Evolutionary conservation across 2,329 filamentous ascomycete species (phyloP), one percentile per base, ranked within the genome.

Genomic region (Alternaria arborescens): DNA sequence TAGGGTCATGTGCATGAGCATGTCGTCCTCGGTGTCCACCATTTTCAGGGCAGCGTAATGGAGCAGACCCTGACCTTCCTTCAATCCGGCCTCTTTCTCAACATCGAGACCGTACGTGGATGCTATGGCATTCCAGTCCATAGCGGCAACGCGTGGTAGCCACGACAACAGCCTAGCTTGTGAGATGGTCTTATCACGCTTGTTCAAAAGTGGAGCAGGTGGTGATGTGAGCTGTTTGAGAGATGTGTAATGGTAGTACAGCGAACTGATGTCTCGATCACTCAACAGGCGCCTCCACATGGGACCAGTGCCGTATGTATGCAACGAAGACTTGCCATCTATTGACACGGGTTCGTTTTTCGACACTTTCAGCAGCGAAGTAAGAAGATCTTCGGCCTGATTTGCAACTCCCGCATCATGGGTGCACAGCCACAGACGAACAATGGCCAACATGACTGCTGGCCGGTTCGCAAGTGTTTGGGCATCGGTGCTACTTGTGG

Each of bases 231-330:
- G 61, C n/a, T 66, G 50, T 44, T 76, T 76, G 42, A 84, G 75
- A 62, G 82, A 85, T 68, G 84, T 88, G 52, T 84, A 79, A 30
- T 83, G 82, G 74, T 87, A 89, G 32, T 89, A 78, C 8, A 83
- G 77, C 1, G 79, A 79, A 66, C 88, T 88, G 7, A 89, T 82
- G 68, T 88, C 82, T 59, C 81, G 83, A 64, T 89, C 88, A 3
- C 82, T 81, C 67, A 90, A 89, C 1, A 89, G 66, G 18, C 88
- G 83, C 69, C 86, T 84, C 87, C 87, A 89, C 69, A 90, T 80
- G 1, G 88, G 75, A 1, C 72, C 75, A 43, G 67, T 67, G 8
- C 68, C 78, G 60, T 75, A 75, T 6, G 67, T 66, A 34, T 75
- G 69, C 12, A 67, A 38, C 22, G 66, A 69, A 44, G 62, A 70